A percentile compares a stretch with the other conserved stretches of the same genome.
phyloP scores from a whole-genome alignment of 257 asterid species.

The Avicennia marina region DNA sequence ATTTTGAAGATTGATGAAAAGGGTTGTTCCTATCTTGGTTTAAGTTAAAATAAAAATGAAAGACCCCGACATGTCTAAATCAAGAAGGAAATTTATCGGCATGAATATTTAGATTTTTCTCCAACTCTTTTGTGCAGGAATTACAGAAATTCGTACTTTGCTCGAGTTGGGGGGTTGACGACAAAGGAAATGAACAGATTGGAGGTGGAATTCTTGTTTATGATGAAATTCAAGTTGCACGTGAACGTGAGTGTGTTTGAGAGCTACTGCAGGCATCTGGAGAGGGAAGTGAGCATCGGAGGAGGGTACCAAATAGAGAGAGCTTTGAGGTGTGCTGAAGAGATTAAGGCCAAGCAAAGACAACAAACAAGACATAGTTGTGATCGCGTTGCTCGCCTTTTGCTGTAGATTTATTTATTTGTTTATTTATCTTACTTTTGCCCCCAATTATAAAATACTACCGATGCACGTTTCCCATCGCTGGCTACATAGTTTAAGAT shows the following conservation, averaged over 20 bases:
- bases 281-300: constrained; percentile 90
- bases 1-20: no score
- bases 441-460: no score
- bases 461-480: no score
- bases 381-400: constrained; percentile 25
- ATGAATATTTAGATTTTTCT: no score
- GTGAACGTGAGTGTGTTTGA: constrained; percentile 87
- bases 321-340: constrained; percentile 85
- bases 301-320: constrained; percentile 94
- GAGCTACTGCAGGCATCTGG: constrained; percentile 92
- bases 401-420: no score
- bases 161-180: constrained; percentile 80
- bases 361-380: constrained; percentile 27
- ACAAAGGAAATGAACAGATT: constrained; percentile 57
- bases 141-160: constrained; percentile 84
- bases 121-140: constrained; percentile 49
- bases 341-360: constrained; percentile 59
- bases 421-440: no score
- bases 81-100: no score
- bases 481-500: no score
- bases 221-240: constrained; percentile 83
- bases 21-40: no score
- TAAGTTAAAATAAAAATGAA: no score
- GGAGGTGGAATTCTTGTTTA: constrained; percentile 67
- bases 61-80: no score